These are phyloP conservation scores for Hsuehochloa calcarea DNA, from an alignment of 176 grass and related monocot species.

Conservation along the genomic window DNA sequence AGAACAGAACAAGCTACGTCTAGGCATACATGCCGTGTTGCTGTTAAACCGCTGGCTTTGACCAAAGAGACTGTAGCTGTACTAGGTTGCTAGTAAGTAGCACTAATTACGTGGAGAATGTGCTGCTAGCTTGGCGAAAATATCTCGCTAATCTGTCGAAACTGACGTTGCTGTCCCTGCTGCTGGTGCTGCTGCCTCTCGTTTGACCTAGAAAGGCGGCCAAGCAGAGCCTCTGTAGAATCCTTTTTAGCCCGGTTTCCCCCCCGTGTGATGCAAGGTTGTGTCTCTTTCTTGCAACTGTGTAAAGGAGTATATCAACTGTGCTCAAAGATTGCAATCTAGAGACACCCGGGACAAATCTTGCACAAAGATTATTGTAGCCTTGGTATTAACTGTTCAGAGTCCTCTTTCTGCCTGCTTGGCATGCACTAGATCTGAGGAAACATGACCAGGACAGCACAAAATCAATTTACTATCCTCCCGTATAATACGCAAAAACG, in stretches of 20 bases:
- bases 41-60: not conserved
- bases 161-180: not conserved
- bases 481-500: not conserved
- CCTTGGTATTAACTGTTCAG: not conserved
- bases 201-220: not conserved
- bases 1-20: not conserved
- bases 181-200: not conserved
- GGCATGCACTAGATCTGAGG: not conserved
- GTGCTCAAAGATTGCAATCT: constrained; percentile 8
- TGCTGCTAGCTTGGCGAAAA: not conserved
- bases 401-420: not conserved
- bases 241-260: not conserved
- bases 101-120: not conserved
- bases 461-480: not conserved
- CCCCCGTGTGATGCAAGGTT: not conserved
- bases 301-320: not conserved
- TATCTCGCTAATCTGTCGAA: not conserved
- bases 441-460: not conserved
- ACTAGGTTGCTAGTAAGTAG: not conserved
- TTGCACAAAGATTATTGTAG: not conserved
- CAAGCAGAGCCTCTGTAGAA: not conserved
- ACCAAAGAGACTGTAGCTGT: not conserved
- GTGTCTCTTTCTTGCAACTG: not conserved
- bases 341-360: not conserved
- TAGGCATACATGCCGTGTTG: not conserved